Evolutionary conservation across 2,329 filamentous ascomycete genomes (phyloP), one percentile per base, ranked within the genome.

Genomic region (Aspergillus tanneri): DNA sequence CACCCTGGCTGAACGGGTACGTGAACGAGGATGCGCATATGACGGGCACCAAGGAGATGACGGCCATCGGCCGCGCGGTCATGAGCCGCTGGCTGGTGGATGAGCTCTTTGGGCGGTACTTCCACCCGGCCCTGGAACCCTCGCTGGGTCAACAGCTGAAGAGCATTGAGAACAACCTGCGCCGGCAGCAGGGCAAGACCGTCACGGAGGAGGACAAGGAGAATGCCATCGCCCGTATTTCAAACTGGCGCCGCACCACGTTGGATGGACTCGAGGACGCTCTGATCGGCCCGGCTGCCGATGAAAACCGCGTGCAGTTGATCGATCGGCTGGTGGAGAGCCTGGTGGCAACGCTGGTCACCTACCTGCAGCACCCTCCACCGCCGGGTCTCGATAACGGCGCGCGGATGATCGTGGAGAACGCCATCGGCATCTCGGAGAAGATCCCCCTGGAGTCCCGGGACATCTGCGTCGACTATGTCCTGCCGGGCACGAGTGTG

Each of bases 1-100:
- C 93, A 0, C 66, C 77, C 5, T 97, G 90, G 90, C 77, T 99
- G 36, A 80, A 84, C 46, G 79, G 79, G 19, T 88, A 84, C 46
- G 88, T 95, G 56, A 96, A 92, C 67, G 79, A 86, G 43, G 91
- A 95, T 61, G 92, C 90, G 1, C 78, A 95, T 45, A 82, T 85
- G 60, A 90, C 86, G 8, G 93, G 91, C 52, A 95, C 91, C 65
- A 91, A 96, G 68, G 93, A 99, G 70, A 99, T 99, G 93, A 97
- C 90, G 5, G 91, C 91, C 4, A 87, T 95, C 19, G 93, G 93
- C 12, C 84, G 92, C 45, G 90, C 92, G 10, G 84, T 91, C 55
- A 90, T 99, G 58, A 88, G 88, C 22, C 83, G 85, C 51, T 99
- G 92, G 90, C 74, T 99, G 5, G 85, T 92, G 19, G 89, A 96